Conservation (phyloP, 306 rosid genomes). For the Glycine soja region DNA sequence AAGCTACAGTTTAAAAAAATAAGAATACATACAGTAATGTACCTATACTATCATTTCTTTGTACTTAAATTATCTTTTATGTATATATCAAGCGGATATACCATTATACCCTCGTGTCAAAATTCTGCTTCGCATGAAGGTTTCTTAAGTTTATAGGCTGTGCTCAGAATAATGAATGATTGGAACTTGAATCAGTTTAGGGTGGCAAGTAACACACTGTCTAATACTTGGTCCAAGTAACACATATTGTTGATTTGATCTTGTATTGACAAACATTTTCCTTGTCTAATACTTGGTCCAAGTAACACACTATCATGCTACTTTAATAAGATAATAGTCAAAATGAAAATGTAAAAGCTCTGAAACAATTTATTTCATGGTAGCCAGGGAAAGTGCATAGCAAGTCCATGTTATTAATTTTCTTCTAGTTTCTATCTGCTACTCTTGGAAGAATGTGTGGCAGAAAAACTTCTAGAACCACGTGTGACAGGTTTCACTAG, state of each 20-base stretch:
- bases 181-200: slow-evolving; percentile 47
- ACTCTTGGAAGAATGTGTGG: background rate
- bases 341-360: slow-evolving; percentile 1
- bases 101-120: slow-evolving; percentile 36
- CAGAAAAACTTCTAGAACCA: slow-evolving; percentile 3
- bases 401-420: slow-evolving; percentile 4
- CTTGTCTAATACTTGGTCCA: background rate
- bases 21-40: background rate
- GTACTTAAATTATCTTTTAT: slow-evolving; percentile 28
- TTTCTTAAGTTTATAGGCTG: slow-evolving; percentile 42
- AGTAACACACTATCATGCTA: background rate
- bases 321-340: slow-evolving; percentile 11
- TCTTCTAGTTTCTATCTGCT: slow-evolving; percentile 18
- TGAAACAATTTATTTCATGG: slow-evolving; percentile 26
- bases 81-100: slow-evolving; percentile 35
- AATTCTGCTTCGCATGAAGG: slow-evolving; percentile 41
- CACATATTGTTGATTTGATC: too few relatives aligned
- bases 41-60: slow-evolving; percentile 49
- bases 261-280: too few relatives aligned
- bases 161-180: slow-evolving; percentile 36
- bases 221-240: too few relatives aligned
- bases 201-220: too few relatives aligned
- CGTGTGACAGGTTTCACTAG: background rate
- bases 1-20: background rate
- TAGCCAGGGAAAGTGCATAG: background rate